Evolutionary conservation across 805 yeast genomes (phyloP).

Genomic region (Yarrowia porcina): DNA sequence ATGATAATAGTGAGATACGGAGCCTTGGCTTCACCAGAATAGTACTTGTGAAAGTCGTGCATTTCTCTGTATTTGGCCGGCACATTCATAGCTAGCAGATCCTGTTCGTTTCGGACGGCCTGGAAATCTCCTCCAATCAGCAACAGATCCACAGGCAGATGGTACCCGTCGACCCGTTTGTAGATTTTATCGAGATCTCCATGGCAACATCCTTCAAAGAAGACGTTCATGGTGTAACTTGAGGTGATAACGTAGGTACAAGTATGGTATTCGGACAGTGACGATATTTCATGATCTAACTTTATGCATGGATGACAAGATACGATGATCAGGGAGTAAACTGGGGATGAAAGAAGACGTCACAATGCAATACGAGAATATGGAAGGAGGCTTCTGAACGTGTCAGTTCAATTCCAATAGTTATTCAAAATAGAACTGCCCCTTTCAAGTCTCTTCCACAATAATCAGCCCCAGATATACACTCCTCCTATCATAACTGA

Average conservation of each 20-base stretch:
- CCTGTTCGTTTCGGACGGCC: conserved; percentile 62
- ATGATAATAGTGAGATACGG: conserved; percentile 78
- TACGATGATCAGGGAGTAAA: too few relatives aligned
- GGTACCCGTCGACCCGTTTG: conserved; percentile 32
- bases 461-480: too few relatives aligned
- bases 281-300: too few relatives aligned
- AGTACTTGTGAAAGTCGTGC: conserved; percentile 80
- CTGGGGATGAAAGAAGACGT: too few relatives aligned
- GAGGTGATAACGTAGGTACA: too few relatives aligned
- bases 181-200: conserved; percentile 70
- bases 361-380: too few relatives aligned
- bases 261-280: too few relatives aligned
- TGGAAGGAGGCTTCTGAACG: too few relatives aligned
- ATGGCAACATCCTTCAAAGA: conserved; percentile 88
- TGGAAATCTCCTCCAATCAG: conserved; percentile 92
- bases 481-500: too few relatives aligned
- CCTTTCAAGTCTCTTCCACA: too few relatives aligned
- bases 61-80: conserved; percentile 71
- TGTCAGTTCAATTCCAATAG: too few relatives aligned
- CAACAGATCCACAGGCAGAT: conserved; percentile 50
- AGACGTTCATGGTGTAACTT: conserved; percentile 48
- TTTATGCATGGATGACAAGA: neutral
- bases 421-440: too few relatives aligned
- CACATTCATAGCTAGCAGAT: conserved; percentile 66
- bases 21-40: conserved; percentile 55